phyloP scores from a whole-genome alignment of 1,284 basidiomycete genomes.

The Ganoderma meredithae region DNA sequence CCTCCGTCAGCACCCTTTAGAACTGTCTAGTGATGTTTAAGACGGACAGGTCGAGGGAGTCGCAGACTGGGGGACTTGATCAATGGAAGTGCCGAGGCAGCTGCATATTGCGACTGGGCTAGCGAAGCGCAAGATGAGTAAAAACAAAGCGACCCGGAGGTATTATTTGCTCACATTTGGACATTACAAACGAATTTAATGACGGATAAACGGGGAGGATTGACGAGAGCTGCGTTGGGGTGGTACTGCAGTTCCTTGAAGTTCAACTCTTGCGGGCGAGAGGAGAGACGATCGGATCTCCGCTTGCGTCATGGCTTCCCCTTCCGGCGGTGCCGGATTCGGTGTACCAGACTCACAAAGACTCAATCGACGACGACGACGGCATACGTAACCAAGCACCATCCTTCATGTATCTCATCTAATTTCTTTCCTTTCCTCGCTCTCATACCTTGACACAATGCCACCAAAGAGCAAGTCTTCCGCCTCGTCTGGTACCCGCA shows the following conservation, averaged over 20 bases:
- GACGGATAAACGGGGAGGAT: background rate
- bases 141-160: background rate
- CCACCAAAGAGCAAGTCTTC: constrained; percentile 70
- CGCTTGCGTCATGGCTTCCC: constrained; percentile 19
- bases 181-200: background rate
- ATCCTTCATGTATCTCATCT: background rate
- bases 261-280: no score
- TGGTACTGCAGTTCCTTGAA: no score
- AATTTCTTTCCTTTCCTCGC: background rate
- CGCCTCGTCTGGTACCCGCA: constrained; percentile 81
- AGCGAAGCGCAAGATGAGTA: background rate
- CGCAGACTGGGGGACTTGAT: constrained; percentile 93
- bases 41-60: constrained; percentile 77
- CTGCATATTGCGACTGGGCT: constrained; percentile 68
- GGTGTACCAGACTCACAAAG: background rate
- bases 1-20: background rate
- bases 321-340: constrained; percentile 9
- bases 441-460: constrained; percentile 13
- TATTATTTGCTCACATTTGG: background rate
- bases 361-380: background rate
- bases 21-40: background rate
- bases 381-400: background rate
- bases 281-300: constrained; percentile 18
- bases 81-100: constrained; percentile 78
- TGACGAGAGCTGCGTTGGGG: no score